These are phyloP conservation scores for Kalmusia sp. DNA, from an alignment of 2,329 filamentous ascomycete genomes.

Conservation along the genomic window DNA sequence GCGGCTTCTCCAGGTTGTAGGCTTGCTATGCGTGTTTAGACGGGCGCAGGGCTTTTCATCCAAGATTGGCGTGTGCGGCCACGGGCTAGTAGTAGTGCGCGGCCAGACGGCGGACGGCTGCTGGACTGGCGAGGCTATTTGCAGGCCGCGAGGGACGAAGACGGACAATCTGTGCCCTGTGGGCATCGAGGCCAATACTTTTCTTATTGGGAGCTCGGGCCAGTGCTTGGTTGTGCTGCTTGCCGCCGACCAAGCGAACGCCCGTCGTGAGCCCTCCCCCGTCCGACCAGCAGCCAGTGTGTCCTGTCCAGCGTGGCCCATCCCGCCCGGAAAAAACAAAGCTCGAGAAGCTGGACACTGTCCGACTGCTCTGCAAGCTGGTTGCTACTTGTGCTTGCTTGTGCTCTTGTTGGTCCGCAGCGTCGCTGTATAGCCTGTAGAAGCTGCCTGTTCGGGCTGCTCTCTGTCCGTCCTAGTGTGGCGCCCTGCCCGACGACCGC, in stretches of 20 bases:
- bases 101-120: not conserved
- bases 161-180: not conserved
- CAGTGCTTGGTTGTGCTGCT: slow-evolving; percentile 9
- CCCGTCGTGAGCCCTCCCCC: not conserved
- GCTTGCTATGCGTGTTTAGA: not conserved
- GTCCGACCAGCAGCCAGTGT: not conserved
- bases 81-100: not conserved
- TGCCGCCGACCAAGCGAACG: slow-evolving; percentile 10
- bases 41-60: slow-evolving; percentile 14
- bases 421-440: no score
- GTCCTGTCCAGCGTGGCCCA: not conserved
- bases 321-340: no score
- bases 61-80: slow-evolving; percentile 18
- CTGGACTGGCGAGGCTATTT: not conserved
- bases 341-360: no score
- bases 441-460: no score
- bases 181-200: slow-evolving; percentile 7
- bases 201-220: slow-evolving; percentile 18
- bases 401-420: no score
- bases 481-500: not conserved
- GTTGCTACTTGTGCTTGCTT: no score
- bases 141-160: slow-evolving; percentile 6
- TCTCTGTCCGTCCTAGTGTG: no score
- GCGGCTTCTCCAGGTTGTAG: slow-evolving; percentile 3
- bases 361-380: no score